A percentile compares a stretch with the other conserved stretches of the same genome.
phyloP scores from a whole-genome alignment of 2,329 filamentous ascomycete genomes.

The Anthostomella pinea region DNA sequence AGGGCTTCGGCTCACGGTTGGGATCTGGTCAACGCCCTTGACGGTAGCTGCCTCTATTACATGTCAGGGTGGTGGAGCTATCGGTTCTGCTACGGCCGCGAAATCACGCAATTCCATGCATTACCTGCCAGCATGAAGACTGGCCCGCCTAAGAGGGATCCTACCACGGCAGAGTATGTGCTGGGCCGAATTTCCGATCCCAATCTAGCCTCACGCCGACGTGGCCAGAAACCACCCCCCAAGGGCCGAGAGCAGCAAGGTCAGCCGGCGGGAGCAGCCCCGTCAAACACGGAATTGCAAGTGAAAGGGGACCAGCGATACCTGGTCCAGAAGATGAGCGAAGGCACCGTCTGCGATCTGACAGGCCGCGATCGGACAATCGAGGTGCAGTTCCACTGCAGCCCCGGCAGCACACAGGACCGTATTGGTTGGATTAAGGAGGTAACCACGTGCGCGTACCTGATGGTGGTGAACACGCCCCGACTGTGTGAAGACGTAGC shows the following conservation, averaged over 20 bases:
- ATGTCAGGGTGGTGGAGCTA: conserved; percentile 95
- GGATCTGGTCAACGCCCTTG: conserved; percentile 74
- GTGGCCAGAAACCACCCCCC: conserved; percentile 18
- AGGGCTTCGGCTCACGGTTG: conserved; percentile 75
- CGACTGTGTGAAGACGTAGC: conserved; percentile 84
- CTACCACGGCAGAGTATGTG: conserved; percentile 70
- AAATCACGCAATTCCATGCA: conserved; percentile 89
- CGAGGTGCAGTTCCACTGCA: conserved; percentile 79
- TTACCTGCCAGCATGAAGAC: conserved; percentile 64
- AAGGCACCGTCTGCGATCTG: conserved; percentile 81
- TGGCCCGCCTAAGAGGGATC: conserved; percentile 74
- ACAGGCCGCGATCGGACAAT: conserved; percentile 79
- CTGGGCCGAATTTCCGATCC: conserved; percentile 59
- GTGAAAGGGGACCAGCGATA: conserved; percentile 82
- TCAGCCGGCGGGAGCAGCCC: conserved; percentile 21
- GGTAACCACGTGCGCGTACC: conserved; percentile 82
- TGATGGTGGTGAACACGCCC: conserved; percentile 90
- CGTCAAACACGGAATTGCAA: conserved; percentile 64
- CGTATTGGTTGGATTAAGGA: conserved; percentile 93
- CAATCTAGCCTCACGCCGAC: conserved; percentile 23
- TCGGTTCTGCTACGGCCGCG: conserved; percentile 84
- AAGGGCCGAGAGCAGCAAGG: conserved; percentile 12
- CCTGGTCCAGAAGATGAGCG: conserved; percentile 76
- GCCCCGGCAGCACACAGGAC: conserved; percentile 68
- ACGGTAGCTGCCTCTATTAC: conserved; percentile 76